Percentiles rank a stretch among this genome's conserved stretches.
Evolutionary conservation across 2,329 filamentous ascomycete genomes (phyloP).

Genomic region (Arthrobotrys megalospora): DNA sequence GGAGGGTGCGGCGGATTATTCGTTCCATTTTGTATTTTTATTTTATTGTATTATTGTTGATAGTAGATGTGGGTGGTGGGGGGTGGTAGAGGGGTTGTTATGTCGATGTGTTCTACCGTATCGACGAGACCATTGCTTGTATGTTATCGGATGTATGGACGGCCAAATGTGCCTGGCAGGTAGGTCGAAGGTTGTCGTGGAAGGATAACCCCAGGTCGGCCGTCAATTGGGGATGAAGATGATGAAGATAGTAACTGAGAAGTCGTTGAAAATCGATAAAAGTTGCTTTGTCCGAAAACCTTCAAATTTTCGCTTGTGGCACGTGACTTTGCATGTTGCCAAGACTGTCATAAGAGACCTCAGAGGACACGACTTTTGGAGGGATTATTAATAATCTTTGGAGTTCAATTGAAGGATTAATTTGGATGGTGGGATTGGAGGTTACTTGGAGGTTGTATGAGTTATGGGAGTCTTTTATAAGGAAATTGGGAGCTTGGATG

Average conservation of each 20-base stretch:
- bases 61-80: neutral
- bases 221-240: conserved; percentile 41
- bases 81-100: conserved; percentile 8
- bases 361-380: too few species aligned
- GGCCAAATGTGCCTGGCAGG: neutral
- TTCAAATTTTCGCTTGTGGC: conserved; percentile 22
- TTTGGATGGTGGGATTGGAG: neutral
- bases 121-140: conserved; percentile 44
- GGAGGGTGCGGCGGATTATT: conserved; percentile 50
- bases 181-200: conserved; percentile 1
- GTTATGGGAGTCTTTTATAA: neutral
- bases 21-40: conserved; percentile 43
- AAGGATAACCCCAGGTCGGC: neutral
- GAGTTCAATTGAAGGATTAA: neutral
- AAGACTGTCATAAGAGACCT: neutral
- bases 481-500: neutral
- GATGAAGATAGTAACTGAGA: conserved; percentile 8
- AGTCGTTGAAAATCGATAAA: neutral
- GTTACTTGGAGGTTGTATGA: too few species aligned
- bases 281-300: neutral
- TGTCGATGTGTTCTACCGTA: conserved; percentile 29
- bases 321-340: conserved; percentile 6
- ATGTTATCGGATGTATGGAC: conserved; percentile 1
- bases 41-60: neutral
- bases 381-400: neutral